These are phyloP conservation scores for Asparagopsis taxiformis DNA, from an alignment of 31 red algal genomes.

Conservation along the genomic window DNA sequence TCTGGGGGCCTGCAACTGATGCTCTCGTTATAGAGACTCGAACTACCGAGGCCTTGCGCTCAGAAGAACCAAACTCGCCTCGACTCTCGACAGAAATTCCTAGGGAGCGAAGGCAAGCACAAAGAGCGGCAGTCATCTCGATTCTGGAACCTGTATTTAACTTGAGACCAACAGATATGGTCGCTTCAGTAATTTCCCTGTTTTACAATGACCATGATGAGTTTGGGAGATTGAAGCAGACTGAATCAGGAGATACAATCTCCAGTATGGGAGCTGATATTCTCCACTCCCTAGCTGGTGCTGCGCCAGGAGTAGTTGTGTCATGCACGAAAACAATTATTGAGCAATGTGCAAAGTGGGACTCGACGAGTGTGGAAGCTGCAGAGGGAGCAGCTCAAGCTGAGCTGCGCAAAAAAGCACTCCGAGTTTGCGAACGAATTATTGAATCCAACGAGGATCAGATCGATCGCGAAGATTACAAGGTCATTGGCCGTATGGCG, in stretches of 20 bases:
- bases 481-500: slow-evolving; percentile 14
- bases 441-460: slow-evolving; percentile 8
- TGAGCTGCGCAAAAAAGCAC: slow-evolving; percentile 10
- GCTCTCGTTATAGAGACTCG: slow-evolving; percentile 6
- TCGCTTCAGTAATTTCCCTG: slow-evolving; percentile 48
- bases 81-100: slow-evolving; percentile 63
- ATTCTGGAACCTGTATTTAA: slow-evolving; percentile 71
- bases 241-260: background rate
- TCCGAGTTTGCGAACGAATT: slow-evolving; percentile 11
- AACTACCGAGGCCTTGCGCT: background rate
- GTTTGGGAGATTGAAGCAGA: slow-evolving; percentile 9
- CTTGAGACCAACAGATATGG: slow-evolving; percentile 52
- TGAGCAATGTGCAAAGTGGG: slow-evolving; percentile 60
- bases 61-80: slow-evolving; percentile 18
- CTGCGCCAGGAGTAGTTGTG: slow-evolving; percentile 52
- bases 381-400: slow-evolving; percentile 40
- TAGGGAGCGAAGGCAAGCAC: slow-evolving; percentile 63
- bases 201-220: slow-evolving; percentile 51
- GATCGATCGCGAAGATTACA: background rate
- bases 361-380: slow-evolving; percentile 23
- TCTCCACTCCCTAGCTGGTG: slow-evolving; percentile 54
- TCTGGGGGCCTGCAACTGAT: slow-evolving; percentile 62
- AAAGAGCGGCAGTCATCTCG: slow-evolving; percentile 57
- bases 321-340: slow-evolving; percentile 34
- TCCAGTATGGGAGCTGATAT: slow-evolving; percentile 42